phyloP scores from a whole-genome alignment of 1,284 basidiomycete species.

The Peniophora sp. region DNA sequence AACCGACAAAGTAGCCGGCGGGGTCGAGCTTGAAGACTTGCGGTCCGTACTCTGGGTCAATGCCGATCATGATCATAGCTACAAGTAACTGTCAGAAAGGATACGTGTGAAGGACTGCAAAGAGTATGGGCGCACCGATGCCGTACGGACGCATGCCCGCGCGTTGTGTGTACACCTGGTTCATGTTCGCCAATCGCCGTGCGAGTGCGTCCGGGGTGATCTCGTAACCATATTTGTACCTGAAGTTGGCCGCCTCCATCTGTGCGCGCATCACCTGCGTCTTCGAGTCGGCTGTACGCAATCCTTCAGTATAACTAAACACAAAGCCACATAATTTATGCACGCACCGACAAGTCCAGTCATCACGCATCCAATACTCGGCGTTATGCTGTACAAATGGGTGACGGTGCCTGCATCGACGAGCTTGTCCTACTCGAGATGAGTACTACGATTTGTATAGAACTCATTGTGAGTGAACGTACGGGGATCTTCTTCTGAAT shows the following conservation, averaged over 20 bases:
- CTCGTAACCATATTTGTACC: constrained; percentile 97
- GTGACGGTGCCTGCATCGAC: constrained; percentile 93
- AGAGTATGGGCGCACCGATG: constrained; percentile 57
- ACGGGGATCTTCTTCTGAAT: constrained; percentile 99
- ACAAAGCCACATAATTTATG: background rate
- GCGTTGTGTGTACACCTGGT: constrained; percentile 97
- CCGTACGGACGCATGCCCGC: constrained; percentile 97
- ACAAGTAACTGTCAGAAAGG: background rate
- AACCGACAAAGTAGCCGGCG: constrained; percentile 97
- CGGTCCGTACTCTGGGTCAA: constrained; percentile 85
- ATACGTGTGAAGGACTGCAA: background rate
- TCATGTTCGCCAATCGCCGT: constrained; percentile 94
- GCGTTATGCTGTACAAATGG: constrained; percentile 94
- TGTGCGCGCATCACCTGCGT: constrained; percentile 88
- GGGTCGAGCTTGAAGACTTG: constrained; percentile 98
- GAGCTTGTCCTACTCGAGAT: constrained; percentile 78
- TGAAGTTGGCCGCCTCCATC: constrained; percentile 88
- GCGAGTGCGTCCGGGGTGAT: constrained; percentile 95
- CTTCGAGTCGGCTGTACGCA: constrained; percentile 76
- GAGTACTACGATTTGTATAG: background rate
- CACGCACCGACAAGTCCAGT: constrained; percentile 85
- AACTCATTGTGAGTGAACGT: constrained; percentile 19
- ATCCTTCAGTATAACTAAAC: background rate
- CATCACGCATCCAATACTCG: constrained; percentile 96
- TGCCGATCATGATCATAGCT: constrained; percentile 97